Evolutionary conservation across 2,329 filamentous ascomycete genomes (phyloP), one percentile per base, ranked within the genome.

Genomic region (Cladosporium oxysporum): DNA sequence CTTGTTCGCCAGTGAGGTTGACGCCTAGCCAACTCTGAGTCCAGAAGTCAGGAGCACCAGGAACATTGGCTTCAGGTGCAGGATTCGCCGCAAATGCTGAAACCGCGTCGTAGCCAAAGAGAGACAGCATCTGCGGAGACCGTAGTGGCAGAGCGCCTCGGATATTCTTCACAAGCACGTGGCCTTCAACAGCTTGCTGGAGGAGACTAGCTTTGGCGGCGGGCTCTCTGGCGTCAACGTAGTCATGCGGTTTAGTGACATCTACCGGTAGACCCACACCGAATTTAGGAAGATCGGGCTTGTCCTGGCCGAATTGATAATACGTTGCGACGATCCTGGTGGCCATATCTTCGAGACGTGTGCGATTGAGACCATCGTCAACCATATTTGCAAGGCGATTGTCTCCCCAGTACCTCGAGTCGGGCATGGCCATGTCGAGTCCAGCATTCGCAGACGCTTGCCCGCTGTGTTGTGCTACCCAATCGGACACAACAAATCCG

Each of bases 401-500:
- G 26, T 76, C 67, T 55, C 74, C 72, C 73, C 75, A 78, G 68
- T 70, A 77, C 65, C 18, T 23, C 3, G 69, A 72, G 5, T 14
- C 80, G 78, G 89, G 88, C 89, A 91, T 91, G 4, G 84, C 82
- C 88, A 91, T 89, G 69, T 91, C 89, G 1, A 91, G 78, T 0
- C 89, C 89, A 23, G 85, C 83, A 52, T 90, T 77, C 0, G 87
- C 86, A 31, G 86, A 87, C 1, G 81, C 82, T 0, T 89, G 83
- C 1, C 86, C 86, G 0, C 83, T 83, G 64, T 87, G 82, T 65
- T 90, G 87, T 0, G 86, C 86, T 29, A 85, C 76, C 88, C 90
- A 92, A 75, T 92, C 90, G 0, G 86, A 88, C 80, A 91, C 87
- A 12, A 91, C 85, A 70, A 79, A 88, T 72, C 90, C 90, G 70